Evolutionary conservation across 2,329 filamentous ascomycete species (phyloP), one percentile per base, ranked within the genome.

Genomic region (Ampelomyces quisqualis): DNA sequence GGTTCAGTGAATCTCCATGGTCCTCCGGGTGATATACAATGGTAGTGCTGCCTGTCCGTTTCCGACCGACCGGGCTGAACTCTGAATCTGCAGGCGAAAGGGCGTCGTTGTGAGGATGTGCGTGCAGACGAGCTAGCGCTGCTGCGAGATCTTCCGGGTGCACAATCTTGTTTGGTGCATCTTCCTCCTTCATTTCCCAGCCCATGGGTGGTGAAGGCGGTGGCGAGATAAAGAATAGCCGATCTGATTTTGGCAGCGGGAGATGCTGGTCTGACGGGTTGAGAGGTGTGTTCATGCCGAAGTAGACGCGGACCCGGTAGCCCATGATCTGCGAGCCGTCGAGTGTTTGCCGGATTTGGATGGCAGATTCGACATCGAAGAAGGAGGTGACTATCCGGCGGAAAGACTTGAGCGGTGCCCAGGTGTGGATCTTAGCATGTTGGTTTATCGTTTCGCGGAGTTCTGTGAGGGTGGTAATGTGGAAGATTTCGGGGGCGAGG

Each of bases 371-470:
- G 58, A 79, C 75, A 46, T 82, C 80, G 69, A 78, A 84, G 75
- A 93, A 91, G 54, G 86, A 88, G 47, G 87, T 81, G 55, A 91
- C 77, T 60, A 93, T 89, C 65, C 88, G 84, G 51, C 84, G 81
- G 76, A 93, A 89, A 5, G 85, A 90, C 67, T 88, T 88, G 49
- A 93, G 79, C 0, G 88, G 88, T 8, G 85, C 81, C 77, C 87
- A 93, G 44, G 84, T 82, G 70, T 88, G 84, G 51, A 91, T 81
- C 35, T 81, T 77, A 2, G 85, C 85, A n/a, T 83, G 81, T 34
- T 78, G 69, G 59, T 79, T 73, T 66, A 93, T 83, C 44, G 88
- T 80, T 39, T 82, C 77, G 63, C 82, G 84, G 58, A 91, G 86
- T 46, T 79, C 81, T 57, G 85, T 79, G 44, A 91, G 77, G 69